Evolutionary conservation across 164 flowering plant genomes (phyloP).

Genomic region (Chimonanthus salicifolius): DNA sequence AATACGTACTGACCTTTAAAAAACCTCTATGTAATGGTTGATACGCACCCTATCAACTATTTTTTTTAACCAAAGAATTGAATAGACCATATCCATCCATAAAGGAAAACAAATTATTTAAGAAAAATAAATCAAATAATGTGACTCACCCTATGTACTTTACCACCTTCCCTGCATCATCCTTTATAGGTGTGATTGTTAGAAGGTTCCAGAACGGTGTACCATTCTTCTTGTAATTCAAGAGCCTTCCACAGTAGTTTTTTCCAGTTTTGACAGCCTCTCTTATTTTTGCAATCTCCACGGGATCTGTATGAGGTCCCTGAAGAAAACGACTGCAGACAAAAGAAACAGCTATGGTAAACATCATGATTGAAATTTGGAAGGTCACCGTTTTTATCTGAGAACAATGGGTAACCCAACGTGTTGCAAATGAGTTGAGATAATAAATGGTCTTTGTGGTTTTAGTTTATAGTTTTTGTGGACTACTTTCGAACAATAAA

Average conservation of each 20-base stretch:
- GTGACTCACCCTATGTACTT: conserved; percentile 75
- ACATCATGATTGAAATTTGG: no score
- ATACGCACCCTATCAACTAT: no score
- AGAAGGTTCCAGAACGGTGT: conserved; percentile 97
- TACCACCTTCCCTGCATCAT: conserved; percentile 62
- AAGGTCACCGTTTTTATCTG: no score
- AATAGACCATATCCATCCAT: neutral
- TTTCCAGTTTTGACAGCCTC: conserved; percentile 52
- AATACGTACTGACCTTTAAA: no score
- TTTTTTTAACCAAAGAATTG: neutral
- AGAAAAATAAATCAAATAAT: neutral
- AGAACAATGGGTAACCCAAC: no score
- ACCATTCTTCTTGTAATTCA: conserved; percentile 93
- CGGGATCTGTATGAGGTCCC: conserved; percentile 78
- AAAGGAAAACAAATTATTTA: neutral
- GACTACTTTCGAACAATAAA: no score
- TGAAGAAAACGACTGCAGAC: conserved; percentile 88
- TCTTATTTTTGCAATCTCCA: conserved; percentile 72
- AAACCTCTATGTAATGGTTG: no score
- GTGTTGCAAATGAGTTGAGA: no score
- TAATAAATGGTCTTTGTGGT: no score
- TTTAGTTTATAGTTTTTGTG: no score
- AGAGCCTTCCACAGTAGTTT: conserved; percentile 86
- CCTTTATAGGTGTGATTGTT: conserved; percentile 84
- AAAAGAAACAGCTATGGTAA: conserved; percentile 1